phyloP scores from a whole-genome alignment of 2,329 filamentous ascomycete genomes.

The Exserohilum rostratum region DNA sequence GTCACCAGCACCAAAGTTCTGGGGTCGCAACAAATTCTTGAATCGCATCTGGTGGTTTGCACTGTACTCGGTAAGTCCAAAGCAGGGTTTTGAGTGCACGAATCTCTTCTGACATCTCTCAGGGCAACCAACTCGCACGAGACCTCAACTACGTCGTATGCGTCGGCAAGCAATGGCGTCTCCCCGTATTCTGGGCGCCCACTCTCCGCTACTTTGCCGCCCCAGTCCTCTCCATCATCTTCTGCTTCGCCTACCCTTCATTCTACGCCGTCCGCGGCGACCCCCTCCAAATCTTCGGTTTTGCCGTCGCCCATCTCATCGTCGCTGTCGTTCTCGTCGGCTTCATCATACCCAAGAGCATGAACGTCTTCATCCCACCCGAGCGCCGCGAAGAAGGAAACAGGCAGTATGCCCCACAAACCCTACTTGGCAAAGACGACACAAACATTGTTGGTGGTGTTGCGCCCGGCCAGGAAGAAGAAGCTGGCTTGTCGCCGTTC shows the following conservation, averaged over 20 bases:
- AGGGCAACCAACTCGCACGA: slow-evolving; percentile 61
- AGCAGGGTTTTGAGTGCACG: too few species aligned
- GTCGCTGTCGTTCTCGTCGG: slow-evolving; percentile 54
- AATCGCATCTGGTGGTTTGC: slow-evolving; percentile 51
- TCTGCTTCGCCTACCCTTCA: slow-evolving; percentile 9
- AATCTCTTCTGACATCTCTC: background rate
- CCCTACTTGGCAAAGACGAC: background rate
- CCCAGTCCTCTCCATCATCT: slow-evolving; percentile 7
- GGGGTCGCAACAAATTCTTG: slow-evolving; percentile 27
- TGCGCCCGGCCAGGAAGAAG: background rate
- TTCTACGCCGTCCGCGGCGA: slow-evolving; percentile 1
- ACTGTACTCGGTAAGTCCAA: slow-evolving; percentile 57
- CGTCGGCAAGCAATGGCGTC: slow-evolving; percentile 58
- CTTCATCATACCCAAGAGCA: slow-evolving; percentile 46
- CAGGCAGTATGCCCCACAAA: background rate
- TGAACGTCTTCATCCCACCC: slow-evolving; percentile 1
- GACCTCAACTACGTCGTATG: slow-evolving; percentile 60
- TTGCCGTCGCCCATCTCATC: slow-evolving; percentile 49
- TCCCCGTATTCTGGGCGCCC: slow-evolving; percentile 56
- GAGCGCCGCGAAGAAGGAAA: slow-evolving; percentile 3
- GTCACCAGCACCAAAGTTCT: slow-evolving; percentile 49
- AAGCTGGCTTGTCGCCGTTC: background rate
- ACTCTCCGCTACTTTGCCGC: slow-evolving; percentile 11
- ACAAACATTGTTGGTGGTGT: slow-evolving; percentile 1
- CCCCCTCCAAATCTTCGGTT: slow-evolving; percentile 9